A percentile compares a stretch with the other conserved stretches of the same genome.
phyloP scores from a whole-genome alignment of 257 asterid species.

The Solanum ossicruentum region DNA sequence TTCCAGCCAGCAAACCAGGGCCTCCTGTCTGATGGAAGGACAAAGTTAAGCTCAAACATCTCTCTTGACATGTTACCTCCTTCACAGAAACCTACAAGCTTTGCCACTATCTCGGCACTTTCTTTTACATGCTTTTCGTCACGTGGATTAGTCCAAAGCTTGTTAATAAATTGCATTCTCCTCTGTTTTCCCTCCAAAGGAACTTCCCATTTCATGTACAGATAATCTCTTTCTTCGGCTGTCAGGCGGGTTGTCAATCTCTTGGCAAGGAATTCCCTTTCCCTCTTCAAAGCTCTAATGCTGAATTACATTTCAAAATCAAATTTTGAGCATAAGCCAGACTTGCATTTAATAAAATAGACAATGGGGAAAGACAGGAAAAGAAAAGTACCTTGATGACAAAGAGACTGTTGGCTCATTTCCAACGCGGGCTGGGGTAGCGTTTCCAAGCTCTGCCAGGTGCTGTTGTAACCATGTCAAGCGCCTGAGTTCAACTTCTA shows the following conservation, averaged over 20 bases:
- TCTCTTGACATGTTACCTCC: constrained; percentile 73
- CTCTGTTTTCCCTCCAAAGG: constrained; percentile 82
- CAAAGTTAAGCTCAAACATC: constrained; percentile 88
- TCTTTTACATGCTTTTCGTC: constrained; percentile 58
- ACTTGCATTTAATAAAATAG: background rate
- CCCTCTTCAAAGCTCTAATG: constrained; percentile 65
- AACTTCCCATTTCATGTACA: constrained; percentile 86
- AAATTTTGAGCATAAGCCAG: background rate
- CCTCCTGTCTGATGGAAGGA: constrained; percentile 68
- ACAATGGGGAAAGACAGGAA: background rate
- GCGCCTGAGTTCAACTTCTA: constrained; percentile 91
- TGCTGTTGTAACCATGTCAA: constrained; percentile 86
- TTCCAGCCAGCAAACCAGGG: constrained; percentile 85
- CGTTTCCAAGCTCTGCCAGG: constrained; percentile 60
- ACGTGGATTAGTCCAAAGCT: constrained; percentile 68
- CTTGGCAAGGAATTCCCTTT: constrained; percentile 82
- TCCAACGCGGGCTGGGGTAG: constrained; percentile 66
- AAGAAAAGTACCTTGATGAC: constrained; percentile 51
- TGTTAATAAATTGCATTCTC: constrained; percentile 66
- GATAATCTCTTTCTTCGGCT: constrained; percentile 63
- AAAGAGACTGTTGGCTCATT: constrained; percentile 60
- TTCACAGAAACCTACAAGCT: constrained; percentile 75
- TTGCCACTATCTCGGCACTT: constrained; percentile 84
- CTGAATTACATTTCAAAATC: constrained; percentile 17
- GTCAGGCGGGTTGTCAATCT: constrained; percentile 58